Base-by-base conservation (phyloP, 176 grass and related monocot genomes). In the Phoenix dactylifera region DNA sequence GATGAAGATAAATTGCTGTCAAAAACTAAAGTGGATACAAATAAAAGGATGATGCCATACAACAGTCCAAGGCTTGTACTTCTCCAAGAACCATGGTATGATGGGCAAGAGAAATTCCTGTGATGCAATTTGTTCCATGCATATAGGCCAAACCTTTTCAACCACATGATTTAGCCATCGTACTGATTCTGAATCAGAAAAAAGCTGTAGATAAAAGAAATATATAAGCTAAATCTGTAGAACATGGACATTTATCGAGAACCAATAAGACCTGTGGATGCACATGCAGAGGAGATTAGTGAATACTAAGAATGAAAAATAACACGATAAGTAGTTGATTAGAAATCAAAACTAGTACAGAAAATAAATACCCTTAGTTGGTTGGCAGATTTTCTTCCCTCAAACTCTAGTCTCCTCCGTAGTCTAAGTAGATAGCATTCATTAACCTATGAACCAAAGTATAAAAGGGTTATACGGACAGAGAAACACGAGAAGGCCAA, bases 71-170 rank as follows among this genome's bases (percentile, higher is more conserved):
- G 93, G 93, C 74, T 97, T 97, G 69, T 80, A 97, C 51, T 97
- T 97, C 69, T 91, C 93, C 69, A 97, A 74, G 59, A 97, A 97
- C 87, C 87, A 97, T 10, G 93, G 93, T 78, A 91, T 91, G 62
- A 97, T 91, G 29, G 86, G 93, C 60, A 52, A 60, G 6, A 97
- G 44, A 82, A 97, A 86, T 52, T 98, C 81, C 52, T 91, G 78
- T n/a, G 93, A 97, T 60, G 75, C 83, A 12, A 97, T 85, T 68
- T 88, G 82, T 74, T 97, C 83, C 87, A 97, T 88, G 66, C 87
- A 97, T 44, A 97, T 78, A 59, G 84, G 81, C 93, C 93, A 97
- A 80, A 97, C 83, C 84, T 91, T 88, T 71, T 83, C 65, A 16
- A 88, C 72, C 22, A 87, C 80, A 64, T 97, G 67, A 83, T 91